Evolutionary conservation across 1,284 basidiomycete species (phyloP).

Genomic region (Heterobasidion annosum): DNA sequence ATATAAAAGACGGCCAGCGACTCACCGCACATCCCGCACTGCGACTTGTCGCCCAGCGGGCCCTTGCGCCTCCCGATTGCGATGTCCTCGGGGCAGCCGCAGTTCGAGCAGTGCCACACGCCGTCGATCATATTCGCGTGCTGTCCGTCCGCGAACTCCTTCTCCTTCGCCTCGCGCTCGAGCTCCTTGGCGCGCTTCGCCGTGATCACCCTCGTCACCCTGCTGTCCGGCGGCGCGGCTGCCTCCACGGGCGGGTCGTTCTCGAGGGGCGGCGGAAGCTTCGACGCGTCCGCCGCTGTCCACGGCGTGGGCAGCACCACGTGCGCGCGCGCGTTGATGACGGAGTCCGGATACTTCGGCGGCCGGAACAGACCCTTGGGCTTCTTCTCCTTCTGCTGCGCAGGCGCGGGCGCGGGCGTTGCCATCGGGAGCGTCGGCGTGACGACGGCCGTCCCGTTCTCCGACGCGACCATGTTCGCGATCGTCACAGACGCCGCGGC

Average conservation of each 20-base stretch:
- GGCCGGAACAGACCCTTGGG: constrained; percentile 66
- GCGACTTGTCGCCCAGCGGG: constrained; percentile 81
- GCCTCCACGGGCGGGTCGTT: constrained; percentile 41
- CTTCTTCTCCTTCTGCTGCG: constrained; percentile 48
- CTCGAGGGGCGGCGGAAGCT: constrained; percentile 46
- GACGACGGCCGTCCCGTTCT: constrained; percentile 58
- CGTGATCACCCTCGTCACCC: constrained; percentile 34
- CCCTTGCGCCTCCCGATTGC: constrained; percentile 82
- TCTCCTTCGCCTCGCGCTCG: constrained; percentile 74
- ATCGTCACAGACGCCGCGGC: constrained; percentile 75
- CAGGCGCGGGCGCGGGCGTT: constrained; percentile 23
- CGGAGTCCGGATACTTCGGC: constrained; percentile 46
- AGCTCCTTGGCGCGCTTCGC: constrained; percentile 63
- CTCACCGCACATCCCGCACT: constrained; percentile 89
- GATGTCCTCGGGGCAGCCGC: constrained; percentile 79
- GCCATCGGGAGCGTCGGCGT: constrained; percentile 41
- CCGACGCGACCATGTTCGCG: constrained; percentile 77
- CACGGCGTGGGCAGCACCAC: constrained; percentile 49
- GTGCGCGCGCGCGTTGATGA: constrained; percentile 45
- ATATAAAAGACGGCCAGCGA: constrained; percentile 12
- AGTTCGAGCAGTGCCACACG: constrained; percentile 89
- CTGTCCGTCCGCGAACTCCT: constrained; percentile 72
- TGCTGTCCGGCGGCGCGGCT: constrained; percentile 33
- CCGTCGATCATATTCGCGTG: constrained; percentile 78
- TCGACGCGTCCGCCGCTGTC: constrained; percentile 53